These are phyloP conservation scores for Salix purpurea DNA, from an alignment of 345 rosid genomes.

Conservation along the genomic window DNA sequence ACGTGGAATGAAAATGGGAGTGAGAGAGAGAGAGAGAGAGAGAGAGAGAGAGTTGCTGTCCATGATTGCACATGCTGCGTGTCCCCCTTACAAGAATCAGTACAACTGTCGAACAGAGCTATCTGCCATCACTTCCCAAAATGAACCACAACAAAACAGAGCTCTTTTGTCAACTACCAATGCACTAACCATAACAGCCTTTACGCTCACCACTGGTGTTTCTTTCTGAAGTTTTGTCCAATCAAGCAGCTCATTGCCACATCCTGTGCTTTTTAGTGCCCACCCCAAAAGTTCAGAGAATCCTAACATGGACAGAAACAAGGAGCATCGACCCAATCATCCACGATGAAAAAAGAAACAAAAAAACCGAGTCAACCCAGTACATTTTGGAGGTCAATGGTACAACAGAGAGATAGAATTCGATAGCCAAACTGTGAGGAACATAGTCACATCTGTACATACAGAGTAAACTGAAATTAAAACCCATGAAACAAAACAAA, in stretches of 20 bases:
- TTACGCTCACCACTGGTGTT: neutral
- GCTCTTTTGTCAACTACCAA: constrained; percentile 3
- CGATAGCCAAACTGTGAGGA: constrained; percentile 18
- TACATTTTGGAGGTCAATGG: neutral
- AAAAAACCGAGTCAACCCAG: neutral
- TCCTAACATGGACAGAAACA: constrained; percentile 19
- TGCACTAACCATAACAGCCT: neutral
- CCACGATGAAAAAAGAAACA: neutral
- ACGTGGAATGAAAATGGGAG: neutral
- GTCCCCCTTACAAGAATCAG: constrained; percentile 23
- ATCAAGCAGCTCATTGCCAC: neutral
- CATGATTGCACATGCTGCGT: constrained; percentile 29
- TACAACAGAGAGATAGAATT: neutral
- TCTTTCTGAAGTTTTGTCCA: neutral
- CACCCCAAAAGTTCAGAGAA: constrained; percentile 17
- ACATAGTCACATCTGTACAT: constrained; percentile 13
- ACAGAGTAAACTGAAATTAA: neutral
- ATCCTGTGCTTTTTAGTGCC: neutral
- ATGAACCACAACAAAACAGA: constrained; percentile 3
- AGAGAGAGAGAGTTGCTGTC: neutral
- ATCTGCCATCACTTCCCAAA: constrained; percentile 6
- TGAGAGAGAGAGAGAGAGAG: neutral
- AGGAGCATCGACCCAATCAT: neutral
- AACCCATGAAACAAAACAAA: constrained; percentile 13
- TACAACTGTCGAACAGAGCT: constrained; percentile 36